These are phyloP conservation scores for Rhodotorula babjevae DNA, from an alignment of 768 basidiomycete genomes.

Conservation along the genomic window DNA sequence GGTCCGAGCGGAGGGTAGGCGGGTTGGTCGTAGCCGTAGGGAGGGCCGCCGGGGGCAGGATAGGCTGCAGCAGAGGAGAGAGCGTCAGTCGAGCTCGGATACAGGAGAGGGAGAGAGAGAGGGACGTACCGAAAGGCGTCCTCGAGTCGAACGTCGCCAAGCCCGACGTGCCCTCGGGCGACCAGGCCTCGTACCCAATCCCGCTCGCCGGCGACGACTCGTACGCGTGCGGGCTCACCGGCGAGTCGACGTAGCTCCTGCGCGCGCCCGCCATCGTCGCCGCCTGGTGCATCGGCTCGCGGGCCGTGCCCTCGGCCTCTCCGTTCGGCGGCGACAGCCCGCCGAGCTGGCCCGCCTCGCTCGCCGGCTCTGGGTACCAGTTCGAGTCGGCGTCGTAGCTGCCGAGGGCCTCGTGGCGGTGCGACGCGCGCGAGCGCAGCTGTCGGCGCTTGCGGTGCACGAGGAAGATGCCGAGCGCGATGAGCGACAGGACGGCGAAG, in stretches of 20 bases:
- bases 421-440: no score
- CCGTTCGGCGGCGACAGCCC: no score
- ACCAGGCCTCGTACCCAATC: background rate
- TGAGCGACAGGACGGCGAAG: background rate
- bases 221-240: background rate
- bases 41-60: background rate
- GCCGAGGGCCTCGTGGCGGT: background rate
- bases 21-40: background rate
- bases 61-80: background rate
- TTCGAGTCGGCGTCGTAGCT: background rate
- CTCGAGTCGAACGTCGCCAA: background rate
- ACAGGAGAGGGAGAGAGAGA: no score
- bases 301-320: background rate
- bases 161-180: background rate
- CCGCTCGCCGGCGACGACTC: background rate
- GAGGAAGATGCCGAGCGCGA: background rate
- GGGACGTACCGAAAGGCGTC: background rate
- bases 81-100: background rate
- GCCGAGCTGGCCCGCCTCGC: background rate
- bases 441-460: background rate
- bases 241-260: background rate
- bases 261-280: no score
- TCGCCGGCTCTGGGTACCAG: background rate
- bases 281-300: no score
- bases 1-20: background rate